Evolutionary conservation across 2,329 filamentous ascomycete species (phyloP).

Genomic region (Pseudogymnoascus sp.): DNA sequence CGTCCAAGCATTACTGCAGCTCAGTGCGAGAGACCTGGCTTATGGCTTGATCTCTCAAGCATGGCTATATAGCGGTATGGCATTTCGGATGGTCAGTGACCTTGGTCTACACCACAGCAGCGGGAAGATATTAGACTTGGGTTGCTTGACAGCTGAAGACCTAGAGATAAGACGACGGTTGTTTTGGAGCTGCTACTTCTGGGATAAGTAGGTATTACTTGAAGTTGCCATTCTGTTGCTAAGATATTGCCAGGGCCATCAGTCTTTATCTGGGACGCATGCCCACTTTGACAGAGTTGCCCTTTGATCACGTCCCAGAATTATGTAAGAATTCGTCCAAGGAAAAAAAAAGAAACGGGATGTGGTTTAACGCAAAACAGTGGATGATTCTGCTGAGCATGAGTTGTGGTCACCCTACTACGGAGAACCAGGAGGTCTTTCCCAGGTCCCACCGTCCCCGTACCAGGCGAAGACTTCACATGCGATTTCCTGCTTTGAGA

Average conservation of each 20-base stretch:
- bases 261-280: slow-evolving; percentile 53
- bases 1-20: slow-evolving; percentile 50
- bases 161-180: slow-evolving; percentile 52
- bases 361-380: slow-evolving; percentile 24
- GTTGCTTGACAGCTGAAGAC: slow-evolving; percentile 48
- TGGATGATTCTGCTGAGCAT: slow-evolving; percentile 52
- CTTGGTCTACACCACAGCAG: slow-evolving; percentile 46
- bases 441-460: not conserved
- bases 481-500: slow-evolving; percentile 11
- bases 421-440: not conserved
- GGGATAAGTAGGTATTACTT: slow-evolving; percentile 41
- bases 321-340: not conserved
- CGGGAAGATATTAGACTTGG: slow-evolving; percentile 36
- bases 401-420: slow-evolving; percentile 48
- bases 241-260: slow-evolving; percentile 31
- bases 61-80: slow-evolving; percentile 45
- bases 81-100: slow-evolving; percentile 43
- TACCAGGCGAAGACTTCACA: slow-evolving; percentile 1
- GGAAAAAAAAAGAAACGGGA: not conserved
- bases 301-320: not conserved
- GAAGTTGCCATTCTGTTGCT: not conserved
- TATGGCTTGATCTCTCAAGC: slow-evolving; percentile 51
- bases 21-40: slow-evolving; percentile 53
- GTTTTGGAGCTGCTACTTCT: slow-evolving; percentile 58
- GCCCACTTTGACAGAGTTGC: slow-evolving; percentile 9